A percentile compares a stretch with the other conserved stretches of the same genome.
phyloP scores from a whole-genome alignment of 352 stramenopile genomes.

The Thalassiosira ordinaria region DNA sequence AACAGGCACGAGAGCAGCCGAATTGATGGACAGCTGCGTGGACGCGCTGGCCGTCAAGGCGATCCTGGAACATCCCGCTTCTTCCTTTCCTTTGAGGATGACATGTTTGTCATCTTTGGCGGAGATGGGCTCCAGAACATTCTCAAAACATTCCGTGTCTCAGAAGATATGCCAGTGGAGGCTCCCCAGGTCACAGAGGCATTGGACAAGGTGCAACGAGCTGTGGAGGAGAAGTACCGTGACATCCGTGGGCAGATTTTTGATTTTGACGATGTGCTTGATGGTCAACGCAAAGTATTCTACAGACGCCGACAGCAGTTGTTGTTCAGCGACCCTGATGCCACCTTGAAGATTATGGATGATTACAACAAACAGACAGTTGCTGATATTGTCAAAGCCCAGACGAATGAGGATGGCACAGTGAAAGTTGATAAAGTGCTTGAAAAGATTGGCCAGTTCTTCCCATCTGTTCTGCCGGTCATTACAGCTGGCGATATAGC shows the following conservation, averaged over 20 bases:
- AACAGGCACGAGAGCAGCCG: conserved; percentile 87
- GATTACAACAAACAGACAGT: conserved; percentile 81
- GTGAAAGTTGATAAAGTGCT: conserved; percentile 76
- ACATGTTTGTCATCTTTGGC: conserved; percentile 89
- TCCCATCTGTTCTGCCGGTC: conserved; percentile 68
- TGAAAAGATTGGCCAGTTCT: conserved; percentile 84
- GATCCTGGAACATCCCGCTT: conserved; percentile 88
- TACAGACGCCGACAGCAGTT: conserved; percentile 75
- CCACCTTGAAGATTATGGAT: conserved; percentile 72
- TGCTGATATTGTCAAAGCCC: conserved; percentile 82
- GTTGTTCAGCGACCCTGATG: conserved; percentile 67
- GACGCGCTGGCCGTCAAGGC: conserved; percentile 86
- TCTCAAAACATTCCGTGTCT: conserved; percentile 87
- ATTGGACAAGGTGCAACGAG: conserved; percentile 86
- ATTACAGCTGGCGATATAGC: conserved; percentile 60
- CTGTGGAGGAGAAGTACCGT: conserved; percentile 87
- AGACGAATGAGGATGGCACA: conserved; percentile 57
- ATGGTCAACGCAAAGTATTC: conserved; percentile 80
- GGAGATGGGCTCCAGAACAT: conserved; percentile 84
- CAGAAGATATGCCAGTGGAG: conserved; percentile 88
- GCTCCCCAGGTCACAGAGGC: conserved; percentile 84
- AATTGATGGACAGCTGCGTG: conserved; percentile 87
- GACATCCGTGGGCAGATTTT: conserved; percentile 86
- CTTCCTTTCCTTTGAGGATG: conserved; percentile 89
- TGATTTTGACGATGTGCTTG: conserved; percentile 86